Evolutionary conservation across 441 rosid genomes (phyloP), one percentile per base, ranked within the genome.

Genomic region (Corymbia citriodora): DNA sequence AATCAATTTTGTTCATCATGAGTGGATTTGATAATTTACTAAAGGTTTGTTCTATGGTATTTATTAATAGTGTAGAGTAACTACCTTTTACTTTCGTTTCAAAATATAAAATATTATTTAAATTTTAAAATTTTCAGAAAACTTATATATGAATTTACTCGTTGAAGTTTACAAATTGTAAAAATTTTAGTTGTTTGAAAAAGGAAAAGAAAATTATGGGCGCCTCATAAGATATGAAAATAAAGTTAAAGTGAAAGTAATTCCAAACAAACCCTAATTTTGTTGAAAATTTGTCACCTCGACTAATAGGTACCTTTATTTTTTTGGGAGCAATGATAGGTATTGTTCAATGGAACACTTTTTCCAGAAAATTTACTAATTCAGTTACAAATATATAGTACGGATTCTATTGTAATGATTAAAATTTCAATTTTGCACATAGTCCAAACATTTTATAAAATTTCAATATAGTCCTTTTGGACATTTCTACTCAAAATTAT

Each of bases 361-460:
- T 61, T 27, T 4, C 5, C 2, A 5, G n/a, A 61, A 27, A 27
- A 61, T 27, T 61, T 61, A 29, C 17, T 0, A 29, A 61, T 0
- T 12, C 2, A 61, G 3, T 29, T 3, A 3, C 6, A 61, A 27
- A 27, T 7, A 6, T 61, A 61, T 61, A 12, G 6, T 27, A 61
- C 8, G 1, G 0, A 61, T 61, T 61, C 4, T 13, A 61, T 12
- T 12, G 8, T 29, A 11, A 61, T 12, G 16, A 2, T 61, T 12
- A 61, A 61, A 5, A 6, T 29, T 27, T 29, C 33, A 61, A 61
- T 61, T 61, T 61, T 29, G 2, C 1, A 61, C 6, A 4, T 61
- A 29, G 4, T 29, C 0, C 0, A 6, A 61, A 61, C 0, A 0
- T 6, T 27, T 61, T 61, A 0, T 2, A 29, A 61, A 61, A 61